Conservation (phyloP, 2,329 filamentous ascomycete genomes). For the Scedosporium minutisporum region DNA sequence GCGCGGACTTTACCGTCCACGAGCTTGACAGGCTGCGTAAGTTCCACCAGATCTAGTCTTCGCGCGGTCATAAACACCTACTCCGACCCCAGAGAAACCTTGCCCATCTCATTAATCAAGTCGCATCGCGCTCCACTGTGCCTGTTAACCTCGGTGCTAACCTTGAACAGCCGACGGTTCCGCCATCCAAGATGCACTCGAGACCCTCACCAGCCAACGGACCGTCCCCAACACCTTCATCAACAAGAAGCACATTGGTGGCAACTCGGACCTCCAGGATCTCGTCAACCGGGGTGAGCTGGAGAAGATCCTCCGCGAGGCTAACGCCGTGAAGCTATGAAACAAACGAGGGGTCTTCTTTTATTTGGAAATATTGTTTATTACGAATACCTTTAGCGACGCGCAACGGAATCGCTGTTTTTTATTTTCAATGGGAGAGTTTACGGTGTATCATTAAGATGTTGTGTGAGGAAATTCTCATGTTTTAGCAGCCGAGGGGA, state of each 20-base stretch:
- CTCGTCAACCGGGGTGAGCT: conserved; percentile 40
- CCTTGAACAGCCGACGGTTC: conserved; percentile 59
- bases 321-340: conserved; percentile 33
- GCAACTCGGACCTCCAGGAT: conserved; percentile 74
- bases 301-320: conserved; percentile 29
- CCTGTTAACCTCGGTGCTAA: neutral
- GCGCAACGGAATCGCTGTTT: too few relatives aligned
- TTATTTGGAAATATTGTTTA: neutral
- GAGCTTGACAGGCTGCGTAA: conserved; percentile 80
- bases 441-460: neutral
- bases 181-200: conserved; percentile 74
- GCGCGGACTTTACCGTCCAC: conserved; percentile 63
- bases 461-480: neutral
- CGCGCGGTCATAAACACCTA: neutral
- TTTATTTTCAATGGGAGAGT: neutral
- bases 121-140: neutral
- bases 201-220: conserved; percentile 70
- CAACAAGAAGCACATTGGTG: conserved; percentile 80
- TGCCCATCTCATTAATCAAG: neutral
- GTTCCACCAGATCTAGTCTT: conserved; percentile 23
- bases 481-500: neutral
- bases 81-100: neutral
- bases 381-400: too few relatives aligned
- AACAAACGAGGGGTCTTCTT: conserved; percentile 7
- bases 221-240: conserved; percentile 98